Percentiles rank a stretch among this genome's conserved stretches.
These are phyloP conservation scores for Lactarius hatsudake DNA, from an alignment of 768 basidiomycete genomes.

Conservation along the genomic window DNA sequence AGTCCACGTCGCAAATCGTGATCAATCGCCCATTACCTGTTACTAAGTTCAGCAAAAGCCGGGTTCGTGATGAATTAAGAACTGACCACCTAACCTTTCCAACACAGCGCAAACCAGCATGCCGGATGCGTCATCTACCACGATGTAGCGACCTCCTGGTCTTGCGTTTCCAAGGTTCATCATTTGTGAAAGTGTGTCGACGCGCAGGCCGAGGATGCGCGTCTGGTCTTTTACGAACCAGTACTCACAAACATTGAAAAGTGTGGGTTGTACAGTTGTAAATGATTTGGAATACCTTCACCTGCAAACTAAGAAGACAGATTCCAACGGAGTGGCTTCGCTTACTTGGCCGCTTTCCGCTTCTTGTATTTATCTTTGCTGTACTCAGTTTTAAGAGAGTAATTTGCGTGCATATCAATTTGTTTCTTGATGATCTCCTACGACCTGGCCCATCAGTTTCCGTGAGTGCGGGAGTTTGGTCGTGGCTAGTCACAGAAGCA, in stretches of 20 bases:
- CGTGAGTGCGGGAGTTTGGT: constrained; percentile 5
- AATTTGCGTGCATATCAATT: constrained; percentile 90
- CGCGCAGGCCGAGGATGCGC: constrained; percentile 78
- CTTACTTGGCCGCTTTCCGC: constrained; percentile 94
- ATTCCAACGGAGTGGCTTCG: constrained; percentile 1
- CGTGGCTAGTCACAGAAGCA: constrained; percentile 54
- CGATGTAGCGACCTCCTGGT: constrained; percentile 84
- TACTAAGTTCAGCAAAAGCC: constrained; percentile 4
- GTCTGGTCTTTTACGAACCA: constrained; percentile 84
- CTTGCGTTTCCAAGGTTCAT: constrained; percentile 78
- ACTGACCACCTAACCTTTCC: constrained; percentile 79
- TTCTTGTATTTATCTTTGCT: constrained; percentile 99
- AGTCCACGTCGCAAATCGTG: constrained; percentile 85
- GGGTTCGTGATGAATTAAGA: background rate
- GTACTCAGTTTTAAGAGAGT: constrained; percentile 93
- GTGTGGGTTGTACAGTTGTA: constrained; percentile 81
- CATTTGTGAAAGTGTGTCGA: constrained; percentile 87
- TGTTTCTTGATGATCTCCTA: constrained; percentile 95
- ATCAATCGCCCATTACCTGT: constrained; percentile 78
- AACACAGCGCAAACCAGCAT: constrained; percentile 80
- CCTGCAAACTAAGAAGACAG: constrained; percentile 13
- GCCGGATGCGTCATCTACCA: constrained; percentile 91
- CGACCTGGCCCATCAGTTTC: constrained; percentile 14
- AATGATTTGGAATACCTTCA: constrained; percentile 83
- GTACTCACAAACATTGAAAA: constrained; percentile 85